Percentiles rank a stretch among this genome's conserved stretches.
These are phyloP conservation scores for Pichia eremophila DNA, from an alignment of 805 yeast species.

Conservation along the genomic window DNA sequence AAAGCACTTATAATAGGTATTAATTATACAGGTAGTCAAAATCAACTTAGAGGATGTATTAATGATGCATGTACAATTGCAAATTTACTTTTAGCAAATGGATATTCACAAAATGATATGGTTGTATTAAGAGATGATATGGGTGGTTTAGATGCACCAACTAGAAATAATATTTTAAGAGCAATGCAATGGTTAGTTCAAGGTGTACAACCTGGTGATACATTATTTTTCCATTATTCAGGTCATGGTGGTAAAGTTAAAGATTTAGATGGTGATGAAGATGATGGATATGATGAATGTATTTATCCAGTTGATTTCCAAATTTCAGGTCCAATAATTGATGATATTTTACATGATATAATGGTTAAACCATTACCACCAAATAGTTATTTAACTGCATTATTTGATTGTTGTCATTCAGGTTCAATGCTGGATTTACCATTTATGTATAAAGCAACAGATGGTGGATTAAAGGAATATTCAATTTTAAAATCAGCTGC, in stretches of 20 bases:
- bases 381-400: slow-evolving; percentile 70
- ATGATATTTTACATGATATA: slow-evolving; percentile 64
- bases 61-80: slow-evolving; percentile 60
- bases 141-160: slow-evolving; percentile 43
- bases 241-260: slow-evolving; percentile 78
- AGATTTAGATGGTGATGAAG: slow-evolving; percentile 39
- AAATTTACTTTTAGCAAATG: slow-evolving; percentile 28
- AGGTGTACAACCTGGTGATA: slow-evolving; percentile 68
- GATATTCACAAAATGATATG: slow-evolving; percentile 45
- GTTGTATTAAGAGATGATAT: slow-evolving; percentile 54
- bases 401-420: slow-evolving; percentile 81
- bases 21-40: slow-evolving; percentile 60
- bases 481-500: slow-evolving; percentile 71
- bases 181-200: slow-evolving; percentile 79
- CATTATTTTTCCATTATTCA: slow-evolving; percentile 73
- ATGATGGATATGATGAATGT: slow-evolving; percentile 29
- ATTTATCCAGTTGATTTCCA: slow-evolving; percentile 40
- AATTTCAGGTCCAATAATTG: slow-evolving; percentile 56
- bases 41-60: slow-evolving; percentile 66
- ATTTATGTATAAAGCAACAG: slow-evolving; percentile 61
- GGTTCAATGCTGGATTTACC: slow-evolving; percentile 80
- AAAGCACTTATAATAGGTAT: slow-evolving; percentile 75
- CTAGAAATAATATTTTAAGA: slow-evolving; percentile 56
- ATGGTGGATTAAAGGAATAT: slow-evolving; percentile 77
- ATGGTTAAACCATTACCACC: slow-evolving; percentile 61